A percentile compares a stretch with the other conserved stretches of the same genome.
phyloP scores from a whole-genome alignment of 305 asterid genomes.

The Fraxinus albicans region DNA sequence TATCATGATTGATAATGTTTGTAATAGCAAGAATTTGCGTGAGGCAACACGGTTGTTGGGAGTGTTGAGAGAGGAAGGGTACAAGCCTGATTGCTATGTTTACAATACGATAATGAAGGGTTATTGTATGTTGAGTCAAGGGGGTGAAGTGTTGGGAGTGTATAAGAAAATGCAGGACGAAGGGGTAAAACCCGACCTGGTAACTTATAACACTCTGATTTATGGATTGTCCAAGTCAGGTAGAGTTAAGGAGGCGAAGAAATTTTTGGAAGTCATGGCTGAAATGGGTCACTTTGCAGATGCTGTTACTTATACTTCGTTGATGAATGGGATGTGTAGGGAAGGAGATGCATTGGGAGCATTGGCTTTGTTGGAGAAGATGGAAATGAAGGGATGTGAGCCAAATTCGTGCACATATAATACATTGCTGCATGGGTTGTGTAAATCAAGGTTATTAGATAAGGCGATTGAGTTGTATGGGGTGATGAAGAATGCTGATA shows the following conservation, averaged over 20 bases:
- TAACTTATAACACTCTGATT: slow-evolving; percentile 77
- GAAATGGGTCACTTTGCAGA: slow-evolving; percentile 75
- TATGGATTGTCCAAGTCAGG: slow-evolving; percentile 82
- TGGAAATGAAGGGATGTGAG: slow-evolving; percentile 66
- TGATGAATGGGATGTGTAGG: slow-evolving; percentile 97
- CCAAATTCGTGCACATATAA: slow-evolving; percentile 86
- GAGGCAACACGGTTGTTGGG: slow-evolving; percentile 72
- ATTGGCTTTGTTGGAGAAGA: slow-evolving; percentile 63
- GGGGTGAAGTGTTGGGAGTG: slow-evolving; percentile 66
- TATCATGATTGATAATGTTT: slow-evolving; percentile 92
- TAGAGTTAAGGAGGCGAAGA: slow-evolving; percentile 70
- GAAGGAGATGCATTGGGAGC: slow-evolving; percentile 75
- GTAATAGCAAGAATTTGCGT: slow-evolving; percentile 77
- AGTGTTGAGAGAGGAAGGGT: slow-evolving; percentile 74
- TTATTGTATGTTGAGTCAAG: slow-evolving; percentile 63
- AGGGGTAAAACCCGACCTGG: slow-evolving; percentile 75
- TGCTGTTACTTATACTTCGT: slow-evolving; percentile 78
- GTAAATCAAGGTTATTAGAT: slow-evolving; percentile 70
- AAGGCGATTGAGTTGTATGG: slow-evolving; percentile 67
- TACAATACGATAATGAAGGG: slow-evolving; percentile 94
- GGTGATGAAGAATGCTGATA: slow-evolving; percentile 57
- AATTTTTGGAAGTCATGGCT: slow-evolving; percentile 60
- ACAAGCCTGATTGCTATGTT: slow-evolving; percentile 80
- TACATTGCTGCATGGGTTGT: slow-evolving; percentile 86
- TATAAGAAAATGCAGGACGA: slow-evolving; percentile 78